Evolutionary conservation across 1,139 yeast species (phyloP).

Genomic region (Meyerozyma smithsonii): DNA sequence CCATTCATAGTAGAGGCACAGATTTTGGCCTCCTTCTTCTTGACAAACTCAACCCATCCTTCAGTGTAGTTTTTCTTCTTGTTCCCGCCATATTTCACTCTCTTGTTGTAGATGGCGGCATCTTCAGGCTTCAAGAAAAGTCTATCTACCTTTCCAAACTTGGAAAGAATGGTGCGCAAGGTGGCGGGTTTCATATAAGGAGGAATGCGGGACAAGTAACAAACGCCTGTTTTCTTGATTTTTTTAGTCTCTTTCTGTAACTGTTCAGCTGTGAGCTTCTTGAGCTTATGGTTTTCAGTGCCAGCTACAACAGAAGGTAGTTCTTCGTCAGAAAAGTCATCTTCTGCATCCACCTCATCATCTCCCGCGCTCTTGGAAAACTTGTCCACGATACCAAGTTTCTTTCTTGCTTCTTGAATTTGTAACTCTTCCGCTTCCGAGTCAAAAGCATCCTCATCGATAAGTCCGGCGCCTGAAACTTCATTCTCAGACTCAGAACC

Average conservation of each 20-base stretch:
- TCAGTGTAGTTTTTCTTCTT: conserved; percentile 84
- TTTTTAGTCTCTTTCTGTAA: conserved; percentile 54
- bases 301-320: conserved; percentile 6
- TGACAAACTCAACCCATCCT: conserved; percentile 94
- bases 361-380: conserved; percentile 15
- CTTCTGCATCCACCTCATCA: conserved; percentile 11
- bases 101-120: conserved; percentile 51
- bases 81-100: conserved; percentile 91
- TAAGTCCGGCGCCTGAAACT: conserved; percentile 11
- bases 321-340: conserved; percentile 10
- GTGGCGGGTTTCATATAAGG: conserved; percentile 97
- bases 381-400: conserved; percentile 8
- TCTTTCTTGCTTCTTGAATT: conserved; percentile 8
- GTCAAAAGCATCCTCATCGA: conserved; percentile 7
- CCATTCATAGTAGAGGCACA: conserved; percentile 88
- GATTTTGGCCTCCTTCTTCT: conserved; percentile 81
- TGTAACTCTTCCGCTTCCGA: conserved; percentile 10
- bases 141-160: conserved; percentile 85
- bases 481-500: background rate
- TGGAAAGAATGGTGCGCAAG: conserved; percentile 68
- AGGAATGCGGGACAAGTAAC: conserved; percentile 84
- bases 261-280: conserved; percentile 49
- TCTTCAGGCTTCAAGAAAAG: conserved; percentile 87
- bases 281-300: conserved; percentile 28
- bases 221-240: conserved; percentile 78